Percentiles rank a stretch among this genome's conserved stretches.
These are phyloP conservation scores for Toxicodendron radicans DNA, from an alignment of 345 rosid species.

Conservation along the genomic window DNA sequence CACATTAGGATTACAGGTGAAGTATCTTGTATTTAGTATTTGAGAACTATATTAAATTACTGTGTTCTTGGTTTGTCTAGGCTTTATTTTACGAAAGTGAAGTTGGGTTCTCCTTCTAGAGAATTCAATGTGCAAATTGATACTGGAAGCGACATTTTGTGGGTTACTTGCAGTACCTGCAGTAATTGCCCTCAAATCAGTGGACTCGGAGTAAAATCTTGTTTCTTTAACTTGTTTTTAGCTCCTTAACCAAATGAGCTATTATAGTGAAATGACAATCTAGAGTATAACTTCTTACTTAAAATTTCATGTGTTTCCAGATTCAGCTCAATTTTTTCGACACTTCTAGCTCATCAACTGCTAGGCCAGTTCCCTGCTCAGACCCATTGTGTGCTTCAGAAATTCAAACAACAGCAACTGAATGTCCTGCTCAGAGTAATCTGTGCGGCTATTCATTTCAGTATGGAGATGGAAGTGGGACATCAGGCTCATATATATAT, in stretches of 20 bases:
- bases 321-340: constrained; percentile 78
- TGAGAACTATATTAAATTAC: not conserved
- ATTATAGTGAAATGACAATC: constrained; percentile 10
- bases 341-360: constrained; percentile 61
- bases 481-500: constrained; percentile 78
- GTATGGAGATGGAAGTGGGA: constrained; percentile 96
- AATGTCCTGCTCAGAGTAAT: constrained; percentile 62
- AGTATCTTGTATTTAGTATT: not conserved
- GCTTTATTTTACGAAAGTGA: constrained; percentile 94
- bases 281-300: constrained; percentile 19
- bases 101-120: constrained; percentile 90
- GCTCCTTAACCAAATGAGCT: not conserved
- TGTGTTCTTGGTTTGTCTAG: constrained; percentile 42
- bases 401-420: constrained; percentile 61
- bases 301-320: constrained; percentile 39
- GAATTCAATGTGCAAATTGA: constrained; percentile 98
- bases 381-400: constrained; percentile 50
- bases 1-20: not conserved
- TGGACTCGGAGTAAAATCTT: constrained; percentile 76
- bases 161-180: constrained; percentile 90
- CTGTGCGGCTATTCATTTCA: constrained; percentile 83
- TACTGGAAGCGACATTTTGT: constrained; percentile 92
- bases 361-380: constrained; percentile 59
- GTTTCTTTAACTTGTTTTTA: constrained; percentile 21
- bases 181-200: constrained; percentile 77